A percentile compares a stretch with the other conserved stretches of the same genome.
phyloP scores from a whole-genome alignment of 768 basidiomycete genomes.

The Psilocybe cubensis region DNA sequence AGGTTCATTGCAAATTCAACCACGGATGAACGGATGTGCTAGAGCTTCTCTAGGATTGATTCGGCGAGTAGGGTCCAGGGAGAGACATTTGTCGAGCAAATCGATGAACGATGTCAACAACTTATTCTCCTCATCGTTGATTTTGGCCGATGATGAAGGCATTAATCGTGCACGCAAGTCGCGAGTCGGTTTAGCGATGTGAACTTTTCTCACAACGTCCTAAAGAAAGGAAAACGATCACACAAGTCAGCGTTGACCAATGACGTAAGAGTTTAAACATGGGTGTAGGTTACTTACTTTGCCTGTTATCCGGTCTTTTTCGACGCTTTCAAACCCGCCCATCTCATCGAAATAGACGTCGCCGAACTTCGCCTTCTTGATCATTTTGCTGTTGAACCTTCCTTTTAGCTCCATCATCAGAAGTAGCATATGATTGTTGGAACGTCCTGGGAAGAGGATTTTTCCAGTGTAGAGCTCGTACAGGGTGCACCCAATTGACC shows the following conservation, averaged over 20 bases:
- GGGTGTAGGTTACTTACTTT: conserved; percentile 69
- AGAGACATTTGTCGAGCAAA: conserved; percentile 87
- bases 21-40: conserved; percentile 82
- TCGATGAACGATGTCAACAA: conserved; percentile 82
- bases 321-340: conserved; percentile 83
- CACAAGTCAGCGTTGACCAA: not conserved
- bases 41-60: conserved; percentile 92
- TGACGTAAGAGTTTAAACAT: not conserved
- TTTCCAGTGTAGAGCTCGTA: conserved; percentile 96
- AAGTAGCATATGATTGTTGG: conserved; percentile 97
- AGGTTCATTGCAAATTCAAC: conserved; percentile 22
- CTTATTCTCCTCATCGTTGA: conserved; percentile 90
- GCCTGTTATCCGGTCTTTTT: conserved; percentile 83
- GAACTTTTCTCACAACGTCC: conserved; percentile 82
- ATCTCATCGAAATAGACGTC: conserved; percentile 94
- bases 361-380: conserved; percentile 93
- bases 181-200: conserved; percentile 79
- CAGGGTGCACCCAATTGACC: conserved; percentile 98
- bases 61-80: conserved; percentile 83
- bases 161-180: conserved; percentile 85
- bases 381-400: conserved; percentile 89
- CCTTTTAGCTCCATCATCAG: conserved; percentile 99
- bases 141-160: conserved; percentile 75
- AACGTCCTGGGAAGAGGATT: conserved; percentile 95
- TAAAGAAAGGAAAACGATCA: conserved; percentile 31